Percentiles rank a stretch among this genome's conserved stretches.
phyloP scores from a whole-genome alignment of 805 yeast species.

The Saccharomycopsis selenospora region DNA sequence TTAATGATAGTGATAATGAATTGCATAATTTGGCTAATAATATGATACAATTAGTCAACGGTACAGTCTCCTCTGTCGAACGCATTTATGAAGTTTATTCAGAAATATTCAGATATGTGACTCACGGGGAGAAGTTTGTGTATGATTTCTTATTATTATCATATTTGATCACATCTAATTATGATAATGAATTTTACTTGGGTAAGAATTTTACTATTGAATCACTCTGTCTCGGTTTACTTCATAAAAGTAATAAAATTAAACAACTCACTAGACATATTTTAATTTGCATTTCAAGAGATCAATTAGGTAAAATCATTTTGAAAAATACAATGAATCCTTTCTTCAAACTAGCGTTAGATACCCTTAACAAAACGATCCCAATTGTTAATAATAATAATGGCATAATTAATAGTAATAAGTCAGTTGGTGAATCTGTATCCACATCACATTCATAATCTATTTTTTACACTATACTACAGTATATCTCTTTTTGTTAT shows the following conservation, averaged over 20 bases:
- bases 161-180: constrained; percentile 26
- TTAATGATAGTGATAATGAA: neutral
- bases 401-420: no score
- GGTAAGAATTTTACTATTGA: constrained; percentile 41
- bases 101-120: neutral
- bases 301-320: constrained; percentile 10
- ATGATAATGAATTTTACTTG: constrained; percentile 28
- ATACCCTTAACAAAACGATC: constrained; percentile 1
- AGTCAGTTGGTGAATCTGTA: no score
- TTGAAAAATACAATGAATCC: constrained; percentile 2
- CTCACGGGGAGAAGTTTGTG: neutral
- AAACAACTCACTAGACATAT: neutral
- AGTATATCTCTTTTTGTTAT: no score
- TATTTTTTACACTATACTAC: no score
- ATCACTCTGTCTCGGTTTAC: constrained; percentile 34
- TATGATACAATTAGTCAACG: neutral
- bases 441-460: no score
- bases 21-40: neutral
- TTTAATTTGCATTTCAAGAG: constrained; percentile 2
- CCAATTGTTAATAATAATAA: no score
- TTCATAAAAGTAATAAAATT: constrained; percentile 31
- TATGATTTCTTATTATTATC: constrained; percentile 28
- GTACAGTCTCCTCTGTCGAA: neutral
- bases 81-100: constrained; percentile 4
- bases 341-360: constrained; percentile 1